Base-by-base conservation (phyloP, 2,329 filamentous ascomycete species). In the Lasiodiplodia hormozganensis region DNA sequence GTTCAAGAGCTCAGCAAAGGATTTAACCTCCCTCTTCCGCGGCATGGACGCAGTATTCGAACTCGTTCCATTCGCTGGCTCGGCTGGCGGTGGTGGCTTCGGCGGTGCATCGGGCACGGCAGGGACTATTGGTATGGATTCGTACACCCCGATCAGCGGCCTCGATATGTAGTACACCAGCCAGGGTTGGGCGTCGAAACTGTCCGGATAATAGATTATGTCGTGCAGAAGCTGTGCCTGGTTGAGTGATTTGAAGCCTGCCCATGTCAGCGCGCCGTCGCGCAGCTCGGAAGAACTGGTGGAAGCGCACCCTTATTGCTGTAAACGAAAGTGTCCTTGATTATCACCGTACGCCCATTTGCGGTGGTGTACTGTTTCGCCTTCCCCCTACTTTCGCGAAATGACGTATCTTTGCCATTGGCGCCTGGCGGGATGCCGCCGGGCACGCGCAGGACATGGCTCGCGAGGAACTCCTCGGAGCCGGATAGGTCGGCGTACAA, bases 101-200 rank as follows among this genome's bases (percentile, higher is more conserved):
- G 60, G 38, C 8, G 51, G n/a, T 25, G 66, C 21, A 71, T 80
- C 84, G 71, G 90, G 80, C 10, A 87, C 72, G 1, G 94, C 93
- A 2, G 91, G 89, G 4, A 86, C 80, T 62, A 95, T 90, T 71
- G 89, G 90, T 64, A 89, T 85, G 62, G 93, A 87, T 75, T 97
- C 94, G 84, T 91, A 94, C 0, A 87, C 86, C 28, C 96, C 96
- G 23, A 97, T 87, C 64, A 99, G 83, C 2, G 96, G 96, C 64
- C 89, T 90, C 31, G 95, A 96, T 71, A 99, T 97, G 80, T 94
- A 97, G 85, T 98, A 98, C 70, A 99, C 87, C 53, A 99, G 88
- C 94, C 96, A 99, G 86, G 94, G 93, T 73, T 94, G 91, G 16
- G 93, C 90, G 74, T 98, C 95, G 74, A 92, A 87, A n/a, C 88